These are phyloP conservation scores for Drechslerella coelobrocha DNA, from an alignment of 2,329 filamentous ascomycete species.

Conservation along the genomic window DNA sequence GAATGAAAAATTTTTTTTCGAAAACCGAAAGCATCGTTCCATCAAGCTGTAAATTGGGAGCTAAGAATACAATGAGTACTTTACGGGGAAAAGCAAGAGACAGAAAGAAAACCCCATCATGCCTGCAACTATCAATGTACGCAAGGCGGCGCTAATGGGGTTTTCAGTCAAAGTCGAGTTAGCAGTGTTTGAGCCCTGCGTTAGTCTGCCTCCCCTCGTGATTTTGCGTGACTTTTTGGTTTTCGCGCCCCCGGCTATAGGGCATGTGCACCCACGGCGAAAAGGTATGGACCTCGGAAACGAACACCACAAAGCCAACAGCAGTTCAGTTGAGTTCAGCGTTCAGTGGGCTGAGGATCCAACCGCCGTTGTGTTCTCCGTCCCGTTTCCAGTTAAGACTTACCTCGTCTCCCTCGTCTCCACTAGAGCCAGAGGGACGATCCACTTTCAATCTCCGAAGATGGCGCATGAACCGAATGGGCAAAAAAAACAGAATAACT, in stretches of 20 bases:
- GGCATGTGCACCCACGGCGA: background rate
- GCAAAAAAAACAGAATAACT: background rate
- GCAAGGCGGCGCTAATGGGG: background rate
- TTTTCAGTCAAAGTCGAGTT: background rate
- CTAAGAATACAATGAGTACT: slow-evolving; percentile 23
- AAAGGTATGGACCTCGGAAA: slow-evolving; percentile 3
- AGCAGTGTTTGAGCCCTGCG: slow-evolving; percentile 1
- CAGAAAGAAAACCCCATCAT: background rate
- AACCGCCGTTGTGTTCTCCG: too few species aligned
- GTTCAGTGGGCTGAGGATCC: background rate
- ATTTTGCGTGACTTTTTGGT: slow-evolving; percentile 1
- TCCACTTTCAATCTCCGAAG: slow-evolving; percentile 1
- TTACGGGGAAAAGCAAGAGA: background rate
- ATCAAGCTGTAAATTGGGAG: slow-evolving; percentile 14
- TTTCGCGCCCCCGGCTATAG: background rate
- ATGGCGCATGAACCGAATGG: background rate
- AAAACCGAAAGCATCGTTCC: slow-evolving; percentile 44
- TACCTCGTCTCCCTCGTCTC: too few species aligned
- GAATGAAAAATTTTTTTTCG: slow-evolving; percentile 50
- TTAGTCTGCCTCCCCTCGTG: background rate
- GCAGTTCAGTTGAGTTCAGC: background rate
- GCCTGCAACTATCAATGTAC: too few species aligned
- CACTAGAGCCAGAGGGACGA: too few species aligned
- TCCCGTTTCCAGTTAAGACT: too few species aligned
- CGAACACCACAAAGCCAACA: background rate